Conservation (phyloP, 164 flowering plant genomes). For the Vitis riparia region DNA sequence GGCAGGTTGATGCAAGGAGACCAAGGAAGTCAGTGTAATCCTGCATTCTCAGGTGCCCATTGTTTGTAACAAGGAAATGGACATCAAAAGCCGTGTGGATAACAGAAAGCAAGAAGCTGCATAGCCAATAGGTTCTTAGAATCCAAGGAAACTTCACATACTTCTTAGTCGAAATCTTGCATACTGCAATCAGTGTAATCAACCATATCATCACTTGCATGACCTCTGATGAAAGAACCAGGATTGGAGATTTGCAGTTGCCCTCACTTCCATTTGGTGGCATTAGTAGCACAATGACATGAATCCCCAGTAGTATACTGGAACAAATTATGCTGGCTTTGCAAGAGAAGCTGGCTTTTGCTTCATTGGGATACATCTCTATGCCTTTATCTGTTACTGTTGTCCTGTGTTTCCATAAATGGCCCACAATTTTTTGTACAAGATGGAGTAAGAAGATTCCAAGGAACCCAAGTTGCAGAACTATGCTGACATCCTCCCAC, state of each 20-base stretch:
- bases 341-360: constrained; percentile 32
- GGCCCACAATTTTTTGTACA: constrained; percentile 13
- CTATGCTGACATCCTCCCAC: constrained; percentile 51
- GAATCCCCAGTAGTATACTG: constrained; percentile 34
- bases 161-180: constrained; percentile 25
- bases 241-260: constrained; percentile 31
- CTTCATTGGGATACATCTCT: constrained; percentile 19
- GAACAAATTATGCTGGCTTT: constrained; percentile 50
- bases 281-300: constrained; percentile 37
- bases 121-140: constrained; percentile 78
- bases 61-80: constrained; percentile 22
- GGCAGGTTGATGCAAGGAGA: constrained; percentile 41
- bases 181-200: constrained; percentile 35
- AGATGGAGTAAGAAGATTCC: constrained; percentile 39
- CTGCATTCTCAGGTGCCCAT: constrained; percentile 18
- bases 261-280: constrained; percentile 29
- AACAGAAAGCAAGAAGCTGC: constrained; percentile 52
- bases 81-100: constrained; percentile 31
- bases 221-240: constrained; percentile 36
- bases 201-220: constrained; percentile 56
- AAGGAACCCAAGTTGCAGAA: constrained; percentile 50
- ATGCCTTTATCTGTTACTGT: constrained; percentile 20
- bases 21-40: constrained; percentile 46
- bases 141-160: constrained; percentile 54
- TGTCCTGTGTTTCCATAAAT: constrained; percentile 25